Base-by-base conservation (phyloP, 2,329 filamentous ascomycete species). In the Nemania sp. region DNA sequence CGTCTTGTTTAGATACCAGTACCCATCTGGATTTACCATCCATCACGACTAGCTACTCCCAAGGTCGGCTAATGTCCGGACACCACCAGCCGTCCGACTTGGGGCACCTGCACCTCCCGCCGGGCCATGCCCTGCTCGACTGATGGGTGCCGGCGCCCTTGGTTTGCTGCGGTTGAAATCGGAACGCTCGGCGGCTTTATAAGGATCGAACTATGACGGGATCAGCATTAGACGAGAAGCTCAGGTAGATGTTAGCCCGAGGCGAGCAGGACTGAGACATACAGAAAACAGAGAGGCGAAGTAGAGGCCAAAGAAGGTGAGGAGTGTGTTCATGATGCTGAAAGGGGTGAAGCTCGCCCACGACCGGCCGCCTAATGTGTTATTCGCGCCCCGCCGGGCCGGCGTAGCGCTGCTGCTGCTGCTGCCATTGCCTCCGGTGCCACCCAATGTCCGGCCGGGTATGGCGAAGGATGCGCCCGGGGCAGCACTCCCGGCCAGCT, bases 241-340 rank as follows among this genome's bases (percentile, higher is more conserved):
- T 20, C 12, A 13, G 5, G 20, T 2, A 39, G 18, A 15, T 12
- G 5, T 5, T 53, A 13, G 43, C 5, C 17, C 15, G 25, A 20
- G 32, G 11, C 35, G 39, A n/a, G 10, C 2, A 18, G 17, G 2
- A 17, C 9, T 15, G 49, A 42, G 25, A 79, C 83, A 58, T 77
- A 82, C 84, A 71, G 85, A 82, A 66, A 89, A 81, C n/a, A 89
- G 73, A 3, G 84, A 87, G 7, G 79, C 78, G 45, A 89, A 73
- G 70, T 89, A 89, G 3, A 89, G 74, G 13, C 85, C 86, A 47
- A 88, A 76, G 62, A 88, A 85, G 5, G 77, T 75, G 47, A 87
- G 68, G 7, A 88, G 66, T 0, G 77, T 71, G 67, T 83, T 80
- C 51, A 87, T 57, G 20, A 87, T 65, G 53, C 73, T 71, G 59